Conservation (phyloP, 768 basidiomycete genomes). For the Collybia sp. region DNA sequence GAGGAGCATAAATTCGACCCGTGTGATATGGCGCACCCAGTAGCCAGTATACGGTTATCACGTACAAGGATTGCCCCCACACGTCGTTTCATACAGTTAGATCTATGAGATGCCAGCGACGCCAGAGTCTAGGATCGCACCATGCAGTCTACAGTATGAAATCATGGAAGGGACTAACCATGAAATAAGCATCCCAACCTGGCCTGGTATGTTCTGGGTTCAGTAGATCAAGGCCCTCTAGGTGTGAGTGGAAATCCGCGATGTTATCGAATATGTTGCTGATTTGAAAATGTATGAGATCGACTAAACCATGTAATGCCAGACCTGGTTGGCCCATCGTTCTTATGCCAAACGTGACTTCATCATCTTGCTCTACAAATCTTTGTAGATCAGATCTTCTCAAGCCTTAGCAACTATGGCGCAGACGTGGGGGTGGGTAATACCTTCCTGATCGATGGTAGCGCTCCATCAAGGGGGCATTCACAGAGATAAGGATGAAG, state of each 20-base stretch:
- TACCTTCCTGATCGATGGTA: slow-evolving; percentile 56
- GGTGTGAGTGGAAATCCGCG: slow-evolving; percentile 49
- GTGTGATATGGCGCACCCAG: slow-evolving; percentile 47
- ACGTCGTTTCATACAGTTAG: slow-evolving; percentile 96
- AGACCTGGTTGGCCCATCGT: slow-evolving; percentile 9
- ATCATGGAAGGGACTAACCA: slow-evolving; percentile 47
- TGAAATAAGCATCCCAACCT: slow-evolving; percentile 95
- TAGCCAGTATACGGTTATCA: slow-evolving; percentile 72
- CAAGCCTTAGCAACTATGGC: slow-evolving; percentile 4
- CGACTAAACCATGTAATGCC: slow-evolving; percentile 30
- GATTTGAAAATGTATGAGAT: slow-evolving; percentile 56
- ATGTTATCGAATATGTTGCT: slow-evolving; percentile 59
- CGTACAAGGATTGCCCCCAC: slow-evolving; percentile 94
- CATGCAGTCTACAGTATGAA: not conserved
- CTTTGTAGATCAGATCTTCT: slow-evolving; percentile 48
- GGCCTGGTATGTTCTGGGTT: slow-evolving; percentile 78
- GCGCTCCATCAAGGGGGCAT: slow-evolving; percentile 74
- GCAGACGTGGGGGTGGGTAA: slow-evolving; percentile 12
- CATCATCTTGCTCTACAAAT: slow-evolving; percentile 75
- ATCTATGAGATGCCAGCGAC: slow-evolving; percentile 81
- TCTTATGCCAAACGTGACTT: slow-evolving; percentile 50
- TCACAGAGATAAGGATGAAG: slow-evolving; percentile 78
- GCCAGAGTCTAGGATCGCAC: slow-evolving; percentile 64
- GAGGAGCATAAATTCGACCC: not conserved
- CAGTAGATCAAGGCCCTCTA: slow-evolving; percentile 66